phyloP scores from a whole-genome alignment of 495 filamentous ascomycete genomes.

The Aspergillus sparsus region DNA sequence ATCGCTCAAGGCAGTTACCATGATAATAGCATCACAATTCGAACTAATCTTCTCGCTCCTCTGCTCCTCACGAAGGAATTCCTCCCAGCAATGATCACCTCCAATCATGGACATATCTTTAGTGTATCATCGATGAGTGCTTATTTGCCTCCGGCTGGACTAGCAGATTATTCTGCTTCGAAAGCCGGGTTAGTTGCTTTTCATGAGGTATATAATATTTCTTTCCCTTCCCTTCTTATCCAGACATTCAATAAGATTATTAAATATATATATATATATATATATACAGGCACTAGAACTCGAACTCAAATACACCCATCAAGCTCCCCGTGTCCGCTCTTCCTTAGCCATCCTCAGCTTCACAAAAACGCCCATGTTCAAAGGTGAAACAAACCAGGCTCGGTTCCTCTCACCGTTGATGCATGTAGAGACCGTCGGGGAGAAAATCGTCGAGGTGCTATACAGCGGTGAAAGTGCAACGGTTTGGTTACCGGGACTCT shows the following conservation, averaged over 20 bases:
- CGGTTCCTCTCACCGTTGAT: slow-evolving; percentile 37
- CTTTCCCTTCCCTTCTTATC: not conserved
- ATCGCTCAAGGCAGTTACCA: slow-evolving; percentile 60
- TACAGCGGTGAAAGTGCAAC: slow-evolving; percentile 35
- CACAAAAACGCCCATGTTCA: slow-evolving; percentile 36
- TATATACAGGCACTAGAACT: slow-evolving; percentile 21
- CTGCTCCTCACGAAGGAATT: slow-evolving; percentile 75
- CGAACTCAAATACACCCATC: slow-evolving; percentile 47
- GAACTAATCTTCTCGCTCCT: slow-evolving; percentile 67
- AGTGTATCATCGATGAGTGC: slow-evolving; percentile 73
- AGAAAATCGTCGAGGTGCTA: slow-evolving; percentile 34
- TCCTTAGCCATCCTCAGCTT: slow-evolving; percentile 36
- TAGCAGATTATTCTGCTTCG: slow-evolving; percentile 60
- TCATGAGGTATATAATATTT: slow-evolving; percentile 51
- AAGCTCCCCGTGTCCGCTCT: slow-evolving; percentile 32
- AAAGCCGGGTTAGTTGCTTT: slow-evolving; percentile 76
- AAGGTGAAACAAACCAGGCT: slow-evolving; percentile 30
- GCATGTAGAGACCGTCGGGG: slow-evolving; percentile 38
- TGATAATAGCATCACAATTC: slow-evolving; percentile 64
- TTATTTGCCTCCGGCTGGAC: slow-evolving; percentile 64
- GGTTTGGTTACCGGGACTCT: slow-evolving; percentile 36
- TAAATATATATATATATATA: no score
- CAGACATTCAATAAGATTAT: not conserved
- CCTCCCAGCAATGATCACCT: slow-evolving; percentile 68
- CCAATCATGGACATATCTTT: slow-evolving; percentile 67